Base-by-base conservation (phyloP, 1,284 basidiomycete genomes). In the Sporisorium scitamineum region DNA sequence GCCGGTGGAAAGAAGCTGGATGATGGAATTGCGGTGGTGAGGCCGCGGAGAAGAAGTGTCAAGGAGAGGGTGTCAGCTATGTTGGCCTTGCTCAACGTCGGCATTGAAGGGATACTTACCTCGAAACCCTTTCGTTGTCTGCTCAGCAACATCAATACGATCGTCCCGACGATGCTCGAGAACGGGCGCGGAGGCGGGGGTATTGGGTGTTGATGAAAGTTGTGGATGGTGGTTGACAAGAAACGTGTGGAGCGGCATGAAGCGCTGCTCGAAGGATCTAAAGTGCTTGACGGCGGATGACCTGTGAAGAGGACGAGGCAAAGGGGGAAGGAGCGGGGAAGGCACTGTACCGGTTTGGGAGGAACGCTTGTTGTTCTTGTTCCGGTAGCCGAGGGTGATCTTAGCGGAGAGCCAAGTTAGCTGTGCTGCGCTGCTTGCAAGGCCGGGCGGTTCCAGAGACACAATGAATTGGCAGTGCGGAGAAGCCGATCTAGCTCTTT, bases 91-190 rank as follows among this genome's bases (percentile, higher is more conserved):
- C 14, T 20, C 8, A 13, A 22, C 0, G 29, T 27, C 24, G n/a
- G 11, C 4, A 14, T 1, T 6, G 16, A 7, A 24, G 5, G 29
- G 26, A 16, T 11, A 60, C 69, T 62, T 48, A 71, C 69, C 60
- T 71, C 63, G 59, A 71, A 55, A 58, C 69, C 69, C 59, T 71
- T 66, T 54, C 60, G 62, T 71, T 71, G 69, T 55, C 69, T 71
- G 59, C 59, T 66, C 55, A 71, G 47, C 69, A 71, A 71, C 69
- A 71, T 71, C 59, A 71, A 71, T 66, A 52, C 69, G 45, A 47
- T 61, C 54, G 60, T 71, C 59, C 54, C 63, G 59, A 61, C 11
- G 54, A 39, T 39, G 57, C 61, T 64, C 68, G 57, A 61, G 61
- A 54, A 31, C 60, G 69, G 45, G 60, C 45, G 51, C 27, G 14